Percentiles rank a stretch among this genome's conserved stretches.
Evolutionary conservation across 345 rosid species (phyloP).

Genomic region (Schrenkiella parvula): DNA sequence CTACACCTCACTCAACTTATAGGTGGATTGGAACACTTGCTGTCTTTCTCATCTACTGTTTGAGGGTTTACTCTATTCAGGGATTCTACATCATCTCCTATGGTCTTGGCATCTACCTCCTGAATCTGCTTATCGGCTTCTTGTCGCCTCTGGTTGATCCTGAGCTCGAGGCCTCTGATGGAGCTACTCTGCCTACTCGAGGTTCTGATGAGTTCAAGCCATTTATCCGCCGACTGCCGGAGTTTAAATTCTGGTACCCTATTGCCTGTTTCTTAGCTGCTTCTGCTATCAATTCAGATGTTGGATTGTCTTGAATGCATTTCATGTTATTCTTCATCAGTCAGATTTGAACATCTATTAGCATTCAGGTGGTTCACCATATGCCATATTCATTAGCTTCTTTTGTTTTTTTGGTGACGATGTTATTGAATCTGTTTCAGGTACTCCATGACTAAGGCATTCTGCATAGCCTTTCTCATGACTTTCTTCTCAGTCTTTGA

Average conservation of each 20-base stretch:
- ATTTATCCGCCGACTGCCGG: slow-evolving; percentile 88
- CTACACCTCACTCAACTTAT: slow-evolving; percentile 67
- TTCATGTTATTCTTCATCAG: neutral
- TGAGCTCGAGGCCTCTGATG: slow-evolving; percentile 61
- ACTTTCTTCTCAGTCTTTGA: slow-evolving; percentile 72
- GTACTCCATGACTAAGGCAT: slow-evolving; percentile 69
- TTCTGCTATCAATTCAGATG: neutral
- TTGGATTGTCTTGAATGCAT: neutral
- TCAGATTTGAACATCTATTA: neutral
- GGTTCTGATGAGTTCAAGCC: slow-evolving; percentile 98
- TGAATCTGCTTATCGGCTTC: slow-evolving; percentile 90
- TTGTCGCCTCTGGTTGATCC: slow-evolving; percentile 94
- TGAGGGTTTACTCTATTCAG: slow-evolving; percentile 69
- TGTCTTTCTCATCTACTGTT: slow-evolving; percentile 47
- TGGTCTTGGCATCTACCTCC: slow-evolving; percentile 86
- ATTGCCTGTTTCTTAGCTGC: neutral
- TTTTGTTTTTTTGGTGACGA: neutral
- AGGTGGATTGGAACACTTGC: slow-evolving; percentile 83
- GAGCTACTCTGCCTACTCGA: slow-evolving; percentile 77
- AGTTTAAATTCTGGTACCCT: slow-evolving; percentile 88
- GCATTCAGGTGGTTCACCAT: neutral
- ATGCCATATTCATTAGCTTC: neutral
- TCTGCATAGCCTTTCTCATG: slow-evolving; percentile 57
- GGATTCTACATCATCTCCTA: slow-evolving; percentile 87
- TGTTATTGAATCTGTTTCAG: slow-evolving; percentile 30